Evolutionary conservation across 495 filamentous ascomycete species (phyloP).

Genomic region (Zalerion maritima): DNA sequence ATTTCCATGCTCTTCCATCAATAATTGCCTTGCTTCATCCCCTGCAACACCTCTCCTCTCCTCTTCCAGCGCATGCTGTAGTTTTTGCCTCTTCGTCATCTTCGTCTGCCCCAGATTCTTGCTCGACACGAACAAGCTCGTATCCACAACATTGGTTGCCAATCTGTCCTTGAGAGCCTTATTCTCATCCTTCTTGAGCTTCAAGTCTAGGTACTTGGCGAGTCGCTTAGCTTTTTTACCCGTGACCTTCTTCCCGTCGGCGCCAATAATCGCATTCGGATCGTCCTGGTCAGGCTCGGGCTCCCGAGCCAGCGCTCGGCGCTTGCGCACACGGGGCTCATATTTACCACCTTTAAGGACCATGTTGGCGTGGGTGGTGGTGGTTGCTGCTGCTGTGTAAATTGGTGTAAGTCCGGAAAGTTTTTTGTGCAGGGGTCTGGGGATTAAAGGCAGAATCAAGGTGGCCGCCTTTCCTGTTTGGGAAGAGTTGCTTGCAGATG

Average conservation of each 20-base stretch:
- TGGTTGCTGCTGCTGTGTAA: too few species aligned
- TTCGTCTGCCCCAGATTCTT: slow-evolving; percentile 53
- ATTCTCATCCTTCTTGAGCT: slow-evolving; percentile 90
- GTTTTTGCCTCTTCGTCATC: slow-evolving; percentile 51
- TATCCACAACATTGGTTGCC: slow-evolving; percentile 64
- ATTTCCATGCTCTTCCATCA: slow-evolving; percentile 1
- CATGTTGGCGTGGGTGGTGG: too few species aligned
- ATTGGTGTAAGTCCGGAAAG: too few species aligned
- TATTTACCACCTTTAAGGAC: too few species aligned
- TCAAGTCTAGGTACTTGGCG: slow-evolving; percentile 95
- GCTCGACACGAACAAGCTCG: slow-evolving; percentile 59
- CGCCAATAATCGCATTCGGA: too few species aligned
- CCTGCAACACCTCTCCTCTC: slow-evolving; percentile 40
- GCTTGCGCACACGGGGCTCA: too few species aligned
- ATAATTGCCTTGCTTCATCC: slow-evolving; percentile 16
- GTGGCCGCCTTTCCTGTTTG: too few species aligned
- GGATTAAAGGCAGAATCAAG: too few species aligned
- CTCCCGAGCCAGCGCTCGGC: too few species aligned
- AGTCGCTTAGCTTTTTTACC: slow-evolving; percentile 87
- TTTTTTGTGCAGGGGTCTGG: too few species aligned
- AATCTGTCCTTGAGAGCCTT: slow-evolving; percentile 70
- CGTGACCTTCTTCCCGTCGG: slow-evolving; percentile 51
- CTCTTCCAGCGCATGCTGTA: slow-evolving; percentile 45
- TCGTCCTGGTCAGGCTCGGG: too few species aligned
- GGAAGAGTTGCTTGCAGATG: too few species aligned